A percentile compares a stretch with the other conserved stretches of the same genome.
Evolutionary conservation across 257 asterid species (phyloP).

Genomic region (Coffea canephora): DNA sequence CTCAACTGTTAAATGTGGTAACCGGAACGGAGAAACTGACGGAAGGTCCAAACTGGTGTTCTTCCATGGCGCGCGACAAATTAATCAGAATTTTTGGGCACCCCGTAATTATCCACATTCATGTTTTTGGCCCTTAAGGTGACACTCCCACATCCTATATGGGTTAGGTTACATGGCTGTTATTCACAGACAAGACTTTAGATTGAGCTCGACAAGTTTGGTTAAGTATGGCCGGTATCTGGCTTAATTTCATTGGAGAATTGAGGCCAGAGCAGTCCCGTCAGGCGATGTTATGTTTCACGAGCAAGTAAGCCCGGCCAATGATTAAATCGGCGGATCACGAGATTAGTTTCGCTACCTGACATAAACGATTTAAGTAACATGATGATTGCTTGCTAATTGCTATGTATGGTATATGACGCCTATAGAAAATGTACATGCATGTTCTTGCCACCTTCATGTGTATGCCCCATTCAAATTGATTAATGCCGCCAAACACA

Average conservation of each 20-base stretch:
- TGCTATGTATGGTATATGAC: not conserved
- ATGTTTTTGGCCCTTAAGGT: not conserved
- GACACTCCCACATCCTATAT: not conserved
- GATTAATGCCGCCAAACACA: no score
- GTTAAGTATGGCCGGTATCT: not conserved
- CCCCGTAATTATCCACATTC: not conserved
- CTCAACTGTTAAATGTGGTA: not conserved
- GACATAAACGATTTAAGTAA: not conserved
- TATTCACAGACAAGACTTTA: not conserved
- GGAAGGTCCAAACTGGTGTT: no score
- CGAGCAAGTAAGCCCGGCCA: not conserved
- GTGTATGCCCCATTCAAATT: no score
- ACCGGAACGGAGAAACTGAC: not conserved
- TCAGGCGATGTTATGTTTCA: slow-evolving; percentile 1
- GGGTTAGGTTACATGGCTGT: not conserved
- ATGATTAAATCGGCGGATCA: not conserved
- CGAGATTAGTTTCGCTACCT: no score
- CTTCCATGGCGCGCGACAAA: no score
- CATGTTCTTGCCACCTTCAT: slow-evolving; percentile 1
- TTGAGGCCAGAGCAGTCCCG: not conserved
- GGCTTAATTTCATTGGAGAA: not conserved
- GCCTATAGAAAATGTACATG: not conserved
- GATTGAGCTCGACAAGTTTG: not conserved
- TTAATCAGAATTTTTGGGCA: not conserved
- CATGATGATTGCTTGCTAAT: not conserved